Evolutionary conservation across 2,329 filamentous ascomycete genomes (phyloP), one percentile per base, ranked within the genome.

Genomic region (Cladosporium sp.): DNA sequence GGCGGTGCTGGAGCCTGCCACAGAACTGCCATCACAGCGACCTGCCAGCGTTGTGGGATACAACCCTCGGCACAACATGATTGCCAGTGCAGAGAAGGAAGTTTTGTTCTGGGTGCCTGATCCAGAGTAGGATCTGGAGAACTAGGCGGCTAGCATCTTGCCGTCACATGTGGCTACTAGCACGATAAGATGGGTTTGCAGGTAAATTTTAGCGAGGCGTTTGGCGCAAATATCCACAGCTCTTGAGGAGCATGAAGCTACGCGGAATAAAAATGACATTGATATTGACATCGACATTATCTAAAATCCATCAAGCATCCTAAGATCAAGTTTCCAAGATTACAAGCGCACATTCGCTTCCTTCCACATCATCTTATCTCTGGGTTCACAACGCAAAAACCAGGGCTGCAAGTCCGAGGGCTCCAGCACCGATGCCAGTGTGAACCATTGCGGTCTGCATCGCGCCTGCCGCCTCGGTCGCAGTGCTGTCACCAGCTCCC

Each of bases 61-160:
- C 77, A 98, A 97, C 75, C 95, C 93, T 29, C 86, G 93, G 59
- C 95, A 90, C 78, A 97, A 98, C 78, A 89, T 97, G 81, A 85
- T 98, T 70, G 93, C 92, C 10, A 95, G 90, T 53, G 95, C 92
- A 3, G 93, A 98, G 72, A 90, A 90, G 74, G 93, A 97, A 62
- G 70, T 83, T n/a, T 73, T 79, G 64, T 71, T 84, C 18, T 84
- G 82, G 82, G 70, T 81, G 66, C 81, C 81, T 23, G 81, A 83
- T 71, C 71, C 76, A 16, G 81, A 83, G 23, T 65, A 62, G 50
- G 62, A 28, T 46, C 7, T 46, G 33, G 56, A 21, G 5, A 16
- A 46, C 6, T n/a, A 5, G 23, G 6, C 3, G 8, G 5, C n/a
- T 46, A 26, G 40, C 40, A 46, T 46, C n/a, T 40, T n/a, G 37